Percentiles rank a stretch among this genome's conserved stretches.
Conservation (phyloP, 2,329 filamentous ascomycete genomes). For the Alternaria sp. region DNA sequence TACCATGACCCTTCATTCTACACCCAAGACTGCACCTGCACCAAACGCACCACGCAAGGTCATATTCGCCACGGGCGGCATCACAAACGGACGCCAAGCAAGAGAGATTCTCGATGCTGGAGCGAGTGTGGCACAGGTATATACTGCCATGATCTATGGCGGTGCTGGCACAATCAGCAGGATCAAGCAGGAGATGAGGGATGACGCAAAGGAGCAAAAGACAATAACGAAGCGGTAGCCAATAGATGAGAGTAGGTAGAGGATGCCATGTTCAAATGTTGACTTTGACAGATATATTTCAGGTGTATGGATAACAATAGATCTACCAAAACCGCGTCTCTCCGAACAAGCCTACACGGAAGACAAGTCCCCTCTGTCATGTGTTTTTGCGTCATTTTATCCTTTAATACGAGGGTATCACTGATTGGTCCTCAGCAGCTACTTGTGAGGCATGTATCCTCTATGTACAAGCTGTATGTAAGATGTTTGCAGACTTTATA, state of each 20-base stretch:
- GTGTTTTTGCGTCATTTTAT: too few relatives aligned
- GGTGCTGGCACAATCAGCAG: conserved; percentile 68
- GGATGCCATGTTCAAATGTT: background rate
- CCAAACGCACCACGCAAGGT: conserved; percentile 67
- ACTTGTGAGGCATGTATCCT: background rate
- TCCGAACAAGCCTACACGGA: too few relatives aligned
- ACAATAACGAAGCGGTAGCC: conserved; percentile 27
- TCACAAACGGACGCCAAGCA: conserved; percentile 87
- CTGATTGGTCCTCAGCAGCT: background rate
- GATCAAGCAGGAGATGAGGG: conserved; percentile 62
- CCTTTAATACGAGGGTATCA: too few relatives aligned
- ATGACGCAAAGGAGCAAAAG: conserved; percentile 44
- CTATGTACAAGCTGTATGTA: too few relatives aligned
- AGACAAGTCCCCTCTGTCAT: too few relatives aligned
- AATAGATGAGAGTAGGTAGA: background rate
- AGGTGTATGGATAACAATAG: background rate
- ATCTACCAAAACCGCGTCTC: background rate
- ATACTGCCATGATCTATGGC: conserved; percentile 77
- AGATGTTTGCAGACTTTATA: too few relatives aligned
- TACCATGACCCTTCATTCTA: conserved; percentile 29
- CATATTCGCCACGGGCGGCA: conserved; percentile 93
- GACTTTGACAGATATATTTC: background rate
- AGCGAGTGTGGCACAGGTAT: conserved; percentile 89
- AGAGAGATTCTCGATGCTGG: conserved; percentile 84
- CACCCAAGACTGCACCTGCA: conserved; percentile 34